phyloP scores from a whole-genome alignment of 2,329 filamentous ascomycete genomes.

The Diaporthe batatas region DNA sequence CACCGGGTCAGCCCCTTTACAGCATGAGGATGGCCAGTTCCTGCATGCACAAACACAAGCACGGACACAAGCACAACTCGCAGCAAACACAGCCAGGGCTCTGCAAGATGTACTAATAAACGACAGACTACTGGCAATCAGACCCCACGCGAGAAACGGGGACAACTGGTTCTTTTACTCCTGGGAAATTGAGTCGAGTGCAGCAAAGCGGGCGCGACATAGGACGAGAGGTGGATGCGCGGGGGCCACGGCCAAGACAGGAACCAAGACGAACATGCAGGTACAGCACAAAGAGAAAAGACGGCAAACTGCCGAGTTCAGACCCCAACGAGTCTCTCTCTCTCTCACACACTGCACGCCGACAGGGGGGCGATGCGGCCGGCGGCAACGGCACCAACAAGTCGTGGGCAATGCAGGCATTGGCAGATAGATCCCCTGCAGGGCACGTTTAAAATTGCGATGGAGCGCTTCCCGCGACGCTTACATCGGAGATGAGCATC shows the following conservation, averaged over 20 bases:
- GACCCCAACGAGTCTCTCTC: background rate
- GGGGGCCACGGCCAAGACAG: background rate
- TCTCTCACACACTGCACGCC: background rate
- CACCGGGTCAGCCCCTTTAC: slow-evolving; percentile 26
- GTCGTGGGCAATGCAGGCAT: slow-evolving; percentile 1
- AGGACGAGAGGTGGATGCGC: background rate
- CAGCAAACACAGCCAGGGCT: slow-evolving; percentile 4
- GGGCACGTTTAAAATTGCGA: slow-evolving; percentile 40
- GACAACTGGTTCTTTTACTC: slow-evolving; percentile 6
- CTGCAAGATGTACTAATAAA: slow-evolving; percentile 12
- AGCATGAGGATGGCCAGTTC: slow-evolving; percentile 31
- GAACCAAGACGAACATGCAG: background rate
- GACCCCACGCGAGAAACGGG: slow-evolving; percentile 15
- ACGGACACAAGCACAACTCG: background rate
- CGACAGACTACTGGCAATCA: slow-evolving; percentile 20
- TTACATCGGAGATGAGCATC: slow-evolving; percentile 40
- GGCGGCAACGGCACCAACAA: slow-evolving; percentile 33
- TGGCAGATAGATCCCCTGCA: slow-evolving; percentile 30
- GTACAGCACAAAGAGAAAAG: slow-evolving; percentile 9
- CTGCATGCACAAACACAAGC: slow-evolving; percentile 23
- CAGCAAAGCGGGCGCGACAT: background rate
- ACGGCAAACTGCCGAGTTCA: slow-evolving; percentile 18
- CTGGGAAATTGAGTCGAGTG: slow-evolving; percentile 26
- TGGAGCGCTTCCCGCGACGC: slow-evolving; percentile 33
- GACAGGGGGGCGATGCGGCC: slow-evolving; percentile 18